These are phyloP conservation scores for Priceomyces medius DNA, from an alignment of 805 yeast genomes.

Conservation along the genomic window DNA sequence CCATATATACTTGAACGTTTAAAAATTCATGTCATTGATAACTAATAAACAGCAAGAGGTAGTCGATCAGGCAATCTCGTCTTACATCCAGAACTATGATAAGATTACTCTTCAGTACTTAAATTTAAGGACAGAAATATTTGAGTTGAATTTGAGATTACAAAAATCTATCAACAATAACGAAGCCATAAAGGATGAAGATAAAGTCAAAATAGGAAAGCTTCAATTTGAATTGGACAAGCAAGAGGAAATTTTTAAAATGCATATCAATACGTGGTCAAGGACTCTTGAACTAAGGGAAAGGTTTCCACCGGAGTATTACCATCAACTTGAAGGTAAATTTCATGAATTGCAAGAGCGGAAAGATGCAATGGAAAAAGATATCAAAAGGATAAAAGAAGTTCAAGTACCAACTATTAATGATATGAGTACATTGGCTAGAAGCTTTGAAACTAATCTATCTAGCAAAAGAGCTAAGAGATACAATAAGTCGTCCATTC, in stretches of 20 bases:
- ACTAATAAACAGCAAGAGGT: constrained; percentile 32
- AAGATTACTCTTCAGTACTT: constrained; percentile 32
- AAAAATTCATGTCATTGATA: constrained; percentile 24
- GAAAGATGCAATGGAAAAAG: constrained; percentile 15
- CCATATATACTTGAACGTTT: not conserved
- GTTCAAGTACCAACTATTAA: constrained; percentile 37
- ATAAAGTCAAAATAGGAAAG: constrained; percentile 17
- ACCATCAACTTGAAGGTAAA: constrained; percentile 20
- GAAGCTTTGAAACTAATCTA: constrained; percentile 20
- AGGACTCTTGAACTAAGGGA: constrained; percentile 16
- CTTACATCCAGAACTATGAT: constrained; percentile 32
- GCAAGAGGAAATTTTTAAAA: constrained; percentile 22
- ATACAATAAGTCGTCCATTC: constrained; percentile 11
- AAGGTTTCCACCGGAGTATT: constrained; percentile 13
- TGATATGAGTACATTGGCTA: constrained; percentile 27
- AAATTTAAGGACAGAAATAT: constrained; percentile 31
- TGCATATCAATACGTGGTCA: constrained; percentile 22
- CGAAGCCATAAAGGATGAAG: constrained; percentile 4
- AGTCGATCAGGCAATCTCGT: constrained; percentile 30
- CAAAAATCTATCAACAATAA: constrained; percentile 9
- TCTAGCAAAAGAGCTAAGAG: constrained; percentile 13
- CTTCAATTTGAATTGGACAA: constrained; percentile 30
- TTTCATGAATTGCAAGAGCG: constrained; percentile 17
- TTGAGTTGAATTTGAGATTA: constrained; percentile 13
- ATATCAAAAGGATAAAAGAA: constrained; percentile 24